Conservation (phyloP, 352 stramenopile genomes). For the Globisporangium middletonii region DNA sequence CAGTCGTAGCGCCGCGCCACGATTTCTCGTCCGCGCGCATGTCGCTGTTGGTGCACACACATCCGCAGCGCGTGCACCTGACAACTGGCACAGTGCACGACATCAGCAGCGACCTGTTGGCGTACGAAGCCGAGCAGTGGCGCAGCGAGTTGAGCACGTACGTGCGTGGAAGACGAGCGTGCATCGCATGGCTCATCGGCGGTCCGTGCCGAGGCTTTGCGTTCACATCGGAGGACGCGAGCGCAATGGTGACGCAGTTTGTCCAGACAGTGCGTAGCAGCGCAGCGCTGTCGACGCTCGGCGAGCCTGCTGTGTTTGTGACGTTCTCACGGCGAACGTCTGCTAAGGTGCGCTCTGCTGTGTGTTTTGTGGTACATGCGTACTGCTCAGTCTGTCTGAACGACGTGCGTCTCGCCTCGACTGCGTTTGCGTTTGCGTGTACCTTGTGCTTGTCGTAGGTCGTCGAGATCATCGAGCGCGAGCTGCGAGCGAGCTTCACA, state of each 20-base stretch:
- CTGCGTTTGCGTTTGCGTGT: background rate
- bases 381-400: background rate
- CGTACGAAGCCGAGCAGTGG: conserved; percentile 21
- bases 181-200: conserved; percentile 53
- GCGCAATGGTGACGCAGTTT: conserved; percentile 39
- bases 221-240: conserved; percentile 29
- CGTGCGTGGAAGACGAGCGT: conserved; percentile 8
- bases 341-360: conserved; percentile 9
- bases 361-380: no score
- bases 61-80: conserved; percentile 26
- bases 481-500: conserved; percentile 15
- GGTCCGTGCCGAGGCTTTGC: conserved; percentile 58
- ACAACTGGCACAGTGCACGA: conserved; percentile 53
- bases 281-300: no score
- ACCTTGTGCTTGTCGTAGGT: conserved; percentile 18
- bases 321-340: conserved; percentile 70
- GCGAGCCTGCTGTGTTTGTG: conserved; percentile 31
- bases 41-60: background rate
- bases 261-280: conserved; percentile 11
- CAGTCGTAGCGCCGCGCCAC: conserved; percentile 52
- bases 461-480: conserved; percentile 24
- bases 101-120: conserved; percentile 22
- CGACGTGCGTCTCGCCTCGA: background rate
- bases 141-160: conserved; percentile 1
- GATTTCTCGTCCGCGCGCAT: conserved; percentile 24